These are phyloP conservation scores for Penicillium lagena DNA, from an alignment of 495 filamentous ascomycete genomes.

Conservation along the genomic window DNA sequence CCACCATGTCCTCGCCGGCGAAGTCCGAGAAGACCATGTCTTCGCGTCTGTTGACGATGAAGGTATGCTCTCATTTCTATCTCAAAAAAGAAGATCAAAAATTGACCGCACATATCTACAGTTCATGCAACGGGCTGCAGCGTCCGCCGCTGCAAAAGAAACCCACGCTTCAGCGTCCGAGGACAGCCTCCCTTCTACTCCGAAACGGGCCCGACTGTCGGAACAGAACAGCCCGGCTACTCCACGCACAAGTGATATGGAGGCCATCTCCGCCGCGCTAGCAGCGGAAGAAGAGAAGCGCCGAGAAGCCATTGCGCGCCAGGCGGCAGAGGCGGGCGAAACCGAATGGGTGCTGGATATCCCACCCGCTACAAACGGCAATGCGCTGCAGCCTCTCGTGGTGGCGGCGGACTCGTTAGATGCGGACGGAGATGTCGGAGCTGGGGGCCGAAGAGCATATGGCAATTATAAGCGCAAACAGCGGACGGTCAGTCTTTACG, in stretches of 20 bases:
- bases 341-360: slow-evolving; percentile 74
- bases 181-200: slow-evolving; percentile 16
- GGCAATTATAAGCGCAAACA: slow-evolving; percentile 37
- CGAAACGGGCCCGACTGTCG: slow-evolving; percentile 42
- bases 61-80: slow-evolving; percentile 38
- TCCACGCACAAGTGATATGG: slow-evolving; percentile 27
- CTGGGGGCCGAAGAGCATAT: slow-evolving; percentile 31
- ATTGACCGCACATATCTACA: slow-evolving; percentile 15
- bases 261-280: slow-evolving; percentile 65
- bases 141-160: slow-evolving; percentile 39
- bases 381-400: slow-evolving; percentile 20
- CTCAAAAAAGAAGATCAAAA: neutral
- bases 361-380: slow-evolving; percentile 8
- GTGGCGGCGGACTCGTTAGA: slow-evolving; percentile 32
- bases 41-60: slow-evolving; percentile 87
- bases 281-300: slow-evolving; percentile 71
- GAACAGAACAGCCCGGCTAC: slow-evolving; percentile 22
- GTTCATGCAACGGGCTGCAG: slow-evolving; percentile 94
- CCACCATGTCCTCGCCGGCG: slow-evolving; percentile 30
- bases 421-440: slow-evolving; percentile 22
- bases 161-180: slow-evolving; percentile 31
- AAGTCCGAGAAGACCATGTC: slow-evolving; percentile 71
- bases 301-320: slow-evolving; percentile 59
- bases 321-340: slow-evolving; percentile 72
- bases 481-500: slow-evolving; percentile 13